Evolutionary conservation across 768 basidiomycete species (phyloP), one percentile per base, ranked within the genome.

Genomic region (Gautieria morchelliformis): DNA sequence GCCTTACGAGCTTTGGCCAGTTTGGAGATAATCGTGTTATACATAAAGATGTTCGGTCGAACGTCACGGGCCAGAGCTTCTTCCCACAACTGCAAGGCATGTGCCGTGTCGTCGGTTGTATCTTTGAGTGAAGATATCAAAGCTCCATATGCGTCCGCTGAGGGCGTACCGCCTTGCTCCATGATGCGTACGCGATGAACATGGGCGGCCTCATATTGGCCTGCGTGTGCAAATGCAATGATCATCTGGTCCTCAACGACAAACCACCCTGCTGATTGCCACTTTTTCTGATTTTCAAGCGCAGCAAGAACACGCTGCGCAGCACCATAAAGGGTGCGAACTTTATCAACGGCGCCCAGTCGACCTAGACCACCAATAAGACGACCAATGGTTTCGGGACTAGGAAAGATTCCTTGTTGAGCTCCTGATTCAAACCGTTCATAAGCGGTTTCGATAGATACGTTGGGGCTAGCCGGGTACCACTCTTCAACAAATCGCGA

Each of bases 11-110:
- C 96, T 69, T 88, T 92, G 33, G 92, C 85, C 10, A 99, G 79
- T 73, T 95, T 94, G 61, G 90, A 93, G 71, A 99, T 97, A 72
- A 94, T 87, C 63, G 91, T 97, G 75, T 99, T 98, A 76, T 88
- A 99, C 40, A 99, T 80, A 72, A 87, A 99, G 48, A 86, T 77
- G 65, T 90, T 93, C 15, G 92, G 87, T 33, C 65, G 62, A 40
- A 95, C 88, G 9, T 83, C 83, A 27, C 81, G 78, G 45, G 72
- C 69, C 59, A 83, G 78, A 20, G 87, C 78, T 69, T 99, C 94
- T 30, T 84, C 73, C 73, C 86, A 98, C 32, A 97, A 78, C 32
- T 82, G 78, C 69, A 93, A 74, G 0, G 93, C 94, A 61, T 93
- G 89, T 3, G 84, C 79, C 0, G 93, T 87, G 64, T 98, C 95